Evolutionary conservation across 257 asterid genomes (phyloP).

Genomic region (Solanum medicagineum): DNA sequence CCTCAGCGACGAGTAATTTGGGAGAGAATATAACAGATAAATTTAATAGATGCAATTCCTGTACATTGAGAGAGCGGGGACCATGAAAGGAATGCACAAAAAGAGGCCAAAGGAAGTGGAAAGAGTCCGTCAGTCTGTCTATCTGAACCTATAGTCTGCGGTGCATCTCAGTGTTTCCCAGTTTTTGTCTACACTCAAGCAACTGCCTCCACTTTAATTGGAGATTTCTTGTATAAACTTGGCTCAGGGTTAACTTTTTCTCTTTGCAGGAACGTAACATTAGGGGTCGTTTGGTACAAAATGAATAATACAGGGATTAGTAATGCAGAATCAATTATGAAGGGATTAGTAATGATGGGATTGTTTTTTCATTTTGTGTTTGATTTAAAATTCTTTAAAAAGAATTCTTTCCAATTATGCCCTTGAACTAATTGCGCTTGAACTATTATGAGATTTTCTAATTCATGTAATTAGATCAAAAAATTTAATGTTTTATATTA

Average conservation of each 20-base stretch:
- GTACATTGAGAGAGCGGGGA: background rate
- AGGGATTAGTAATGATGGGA: too few relatives aligned
- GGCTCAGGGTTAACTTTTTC: background rate
- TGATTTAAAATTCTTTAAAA: too few relatives aligned
- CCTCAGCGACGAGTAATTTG: too few relatives aligned
- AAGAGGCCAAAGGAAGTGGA: background rate
- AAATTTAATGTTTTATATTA: too few relatives aligned
- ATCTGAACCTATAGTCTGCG: background rate
- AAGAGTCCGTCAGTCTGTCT: background rate
- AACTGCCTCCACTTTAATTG: background rate
- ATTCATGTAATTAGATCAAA: too few relatives aligned
- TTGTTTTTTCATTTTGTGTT: too few relatives aligned
- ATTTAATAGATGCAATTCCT: background rate
- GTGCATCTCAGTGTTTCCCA: background rate
- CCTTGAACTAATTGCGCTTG: too few relatives aligned
- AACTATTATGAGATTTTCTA: too few relatives aligned
- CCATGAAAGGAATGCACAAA: background rate
- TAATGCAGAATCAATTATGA: too few relatives aligned
- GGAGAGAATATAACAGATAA: background rate
- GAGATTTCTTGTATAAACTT: background rate
- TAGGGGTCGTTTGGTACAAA: background rate
- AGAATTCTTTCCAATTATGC: too few relatives aligned
- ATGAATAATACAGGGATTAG: accelerated
- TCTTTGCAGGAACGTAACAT: background rate
- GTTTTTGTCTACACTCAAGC: background rate